A percentile compares a stretch with the other conserved stretches of the same genome.
Evolutionary conservation across 208 protist species (phyloP).

Genomic region (Wallacemonas rigidus): DNA sequence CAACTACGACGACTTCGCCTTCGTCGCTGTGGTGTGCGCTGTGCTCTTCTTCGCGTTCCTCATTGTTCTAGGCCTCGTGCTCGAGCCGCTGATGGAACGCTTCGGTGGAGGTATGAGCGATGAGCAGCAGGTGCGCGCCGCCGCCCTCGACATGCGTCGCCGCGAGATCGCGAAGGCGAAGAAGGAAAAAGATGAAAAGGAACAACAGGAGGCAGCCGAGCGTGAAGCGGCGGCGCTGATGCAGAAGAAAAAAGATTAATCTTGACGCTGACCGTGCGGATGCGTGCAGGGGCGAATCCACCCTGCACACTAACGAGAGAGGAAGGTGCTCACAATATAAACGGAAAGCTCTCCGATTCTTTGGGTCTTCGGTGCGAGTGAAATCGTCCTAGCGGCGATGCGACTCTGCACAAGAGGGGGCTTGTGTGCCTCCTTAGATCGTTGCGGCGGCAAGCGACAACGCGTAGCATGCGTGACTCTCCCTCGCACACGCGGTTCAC

Average conservation of each 20-base stretch:
- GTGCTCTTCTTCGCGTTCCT: constrained; percentile 67
- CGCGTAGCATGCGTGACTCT: too few relatives aligned
- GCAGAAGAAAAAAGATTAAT: constrained; percentile 44
- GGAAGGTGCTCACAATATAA: neutral
- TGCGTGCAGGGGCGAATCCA: neutral
- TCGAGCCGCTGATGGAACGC: constrained; percentile 63
- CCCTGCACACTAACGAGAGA: constrained; percentile 9
- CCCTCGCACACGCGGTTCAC: too few relatives aligned
- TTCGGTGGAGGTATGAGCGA: neutral
- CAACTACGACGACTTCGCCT: constrained; percentile 73
- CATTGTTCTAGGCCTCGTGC: constrained; percentile 54
- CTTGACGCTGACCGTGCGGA: too few relatives aligned
- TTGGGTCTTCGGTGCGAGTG: too few relatives aligned
- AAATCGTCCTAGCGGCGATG: too few relatives aligned
- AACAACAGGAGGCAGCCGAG: constrained; percentile 4
- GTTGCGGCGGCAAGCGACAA: too few relatives aligned
- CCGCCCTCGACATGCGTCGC: constrained; percentile 12
- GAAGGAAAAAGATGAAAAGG: constrained; percentile 7
- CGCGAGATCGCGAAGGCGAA: constrained; percentile 30
- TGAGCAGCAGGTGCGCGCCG: constrained; percentile 6
- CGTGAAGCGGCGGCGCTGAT: constrained; percentile 12
- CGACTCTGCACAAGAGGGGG: too few relatives aligned
- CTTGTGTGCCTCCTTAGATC: too few relatives aligned
- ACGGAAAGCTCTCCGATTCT: too few relatives aligned
- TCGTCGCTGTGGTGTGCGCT: constrained; percentile 56